phyloP scores from a whole-genome alignment of 2,329 filamentous ascomycete species.

The Diaporthe australafricana region DNA sequence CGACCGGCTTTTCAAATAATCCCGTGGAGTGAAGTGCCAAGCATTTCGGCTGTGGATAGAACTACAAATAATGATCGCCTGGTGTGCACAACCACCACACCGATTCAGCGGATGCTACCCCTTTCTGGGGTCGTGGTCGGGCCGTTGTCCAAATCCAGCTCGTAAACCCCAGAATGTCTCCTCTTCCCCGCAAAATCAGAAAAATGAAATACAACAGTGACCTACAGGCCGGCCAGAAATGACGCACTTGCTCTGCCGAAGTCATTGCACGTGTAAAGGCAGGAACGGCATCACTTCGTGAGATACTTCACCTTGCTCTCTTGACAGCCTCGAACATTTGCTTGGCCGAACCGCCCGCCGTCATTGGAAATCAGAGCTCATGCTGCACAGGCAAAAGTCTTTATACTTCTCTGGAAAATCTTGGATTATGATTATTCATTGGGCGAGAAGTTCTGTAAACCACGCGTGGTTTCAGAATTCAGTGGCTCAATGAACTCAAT shows the following conservation, averaged over 20 bases:
- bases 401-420: too few relatives aligned
- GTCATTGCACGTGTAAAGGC: background rate
- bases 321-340: too few relatives aligned
- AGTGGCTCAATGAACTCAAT: too few relatives aligned
- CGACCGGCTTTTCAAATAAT: constrained; percentile 8
- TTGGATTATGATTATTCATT: too few relatives aligned
- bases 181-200: constrained; percentile 18
- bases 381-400: too few relatives aligned
- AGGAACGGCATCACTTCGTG: background rate
- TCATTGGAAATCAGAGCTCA: too few relatives aligned
- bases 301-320: background rate
- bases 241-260: background rate
- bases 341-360: too few relatives aligned
- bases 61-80: constrained; percentile 20
- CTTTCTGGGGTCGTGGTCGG: constrained; percentile 13
- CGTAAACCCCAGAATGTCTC: background rate
- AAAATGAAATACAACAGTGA: background rate
- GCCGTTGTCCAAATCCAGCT: background rate
- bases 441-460: too few relatives aligned
- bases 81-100: constrained; percentile 1
- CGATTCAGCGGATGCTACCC: constrained; percentile 14
- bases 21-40: constrained; percentile 9
- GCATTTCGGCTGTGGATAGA: background rate
- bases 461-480: too few relatives aligned
- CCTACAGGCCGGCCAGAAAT: constrained; percentile 3